Percentiles rank a stretch among this genome's conserved stretches.
phyloP scores from a whole-genome alignment of 176 grass and related monocot species.

The Raddia distichophylla region DNA sequence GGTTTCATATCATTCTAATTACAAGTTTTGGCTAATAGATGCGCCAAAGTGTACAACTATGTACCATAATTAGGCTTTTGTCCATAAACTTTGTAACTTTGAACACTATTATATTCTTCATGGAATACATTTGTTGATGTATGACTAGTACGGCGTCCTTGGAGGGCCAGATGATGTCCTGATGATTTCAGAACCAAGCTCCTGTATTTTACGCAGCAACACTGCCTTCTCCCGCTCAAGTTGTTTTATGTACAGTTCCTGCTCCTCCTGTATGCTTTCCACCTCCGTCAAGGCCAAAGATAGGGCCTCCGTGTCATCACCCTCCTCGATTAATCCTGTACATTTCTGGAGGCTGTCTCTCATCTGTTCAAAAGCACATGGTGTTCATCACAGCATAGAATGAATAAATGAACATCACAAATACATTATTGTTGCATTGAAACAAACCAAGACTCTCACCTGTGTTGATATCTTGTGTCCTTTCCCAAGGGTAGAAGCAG shows the following conservation, averaged over 20 bases:
- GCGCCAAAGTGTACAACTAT: not conserved
- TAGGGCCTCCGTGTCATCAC: slow-evolving; percentile 68
- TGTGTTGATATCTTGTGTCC: slow-evolving; percentile 58
- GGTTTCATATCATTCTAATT: slow-evolving; percentile 31
- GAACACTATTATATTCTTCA: slow-evolving; percentile 6
- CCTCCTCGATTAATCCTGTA: slow-evolving; percentile 58
- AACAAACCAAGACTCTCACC: slow-evolving; percentile 32
- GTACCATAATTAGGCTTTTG: slow-evolving; percentile 20
- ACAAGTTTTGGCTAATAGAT: slow-evolving; percentile 22
- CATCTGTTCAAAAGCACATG: slow-evolving; percentile 51
- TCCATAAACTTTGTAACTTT: not conserved
- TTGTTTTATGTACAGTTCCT: slow-evolving; percentile 65
- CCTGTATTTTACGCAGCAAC: slow-evolving; percentile 54
- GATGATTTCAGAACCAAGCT: slow-evolving; percentile 73
- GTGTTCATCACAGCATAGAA: not conserved
- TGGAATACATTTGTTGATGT: not conserved
- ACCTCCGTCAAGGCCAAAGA: slow-evolving; percentile 65
- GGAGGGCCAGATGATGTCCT: slow-evolving; percentile 67
- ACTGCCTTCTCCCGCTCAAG: slow-evolving; percentile 76
- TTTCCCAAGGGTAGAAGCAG: slow-evolving; percentile 42
- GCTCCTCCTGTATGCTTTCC: slow-evolving; percentile 64
- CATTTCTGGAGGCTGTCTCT: slow-evolving; percentile 70
- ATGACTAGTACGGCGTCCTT: slow-evolving; percentile 50
- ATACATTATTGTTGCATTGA: not conserved
- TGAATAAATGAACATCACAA: not conserved